Percentiles rank a stretch among this genome's conserved stretches.
phyloP scores from a whole-genome alignment of 1,139 yeast genomes.

The Magnusiomyces fungicola region DNA sequence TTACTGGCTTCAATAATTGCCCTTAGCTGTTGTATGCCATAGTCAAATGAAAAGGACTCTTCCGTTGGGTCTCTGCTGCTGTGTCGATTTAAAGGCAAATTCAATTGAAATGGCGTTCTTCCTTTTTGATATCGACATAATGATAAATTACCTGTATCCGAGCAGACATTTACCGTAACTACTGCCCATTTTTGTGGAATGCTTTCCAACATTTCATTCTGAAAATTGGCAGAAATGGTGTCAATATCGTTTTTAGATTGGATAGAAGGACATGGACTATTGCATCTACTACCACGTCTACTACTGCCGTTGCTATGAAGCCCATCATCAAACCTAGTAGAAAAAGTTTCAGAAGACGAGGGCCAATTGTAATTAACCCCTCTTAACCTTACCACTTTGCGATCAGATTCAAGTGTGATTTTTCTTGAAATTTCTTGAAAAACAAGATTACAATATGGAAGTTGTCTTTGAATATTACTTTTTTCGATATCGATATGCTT shows the following conservation, averaged over 20 bases:
- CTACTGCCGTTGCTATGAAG: neutral
- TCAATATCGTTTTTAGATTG: neutral
- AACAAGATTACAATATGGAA: constrained; percentile 12
- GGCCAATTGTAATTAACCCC: constrained; percentile 15
- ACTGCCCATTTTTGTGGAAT: constrained; percentile 42
- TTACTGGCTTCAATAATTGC: constrained; percentile 55
- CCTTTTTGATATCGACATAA: constrained; percentile 41
- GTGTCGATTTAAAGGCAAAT: constrained; percentile 55
- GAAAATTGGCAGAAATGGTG: neutral
- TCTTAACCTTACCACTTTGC: constrained; percentile 8
- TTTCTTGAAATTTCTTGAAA: constrained; percentile 14
- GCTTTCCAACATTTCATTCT: neutral
- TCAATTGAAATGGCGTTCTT: constrained; percentile 41
- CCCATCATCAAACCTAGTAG: no score
- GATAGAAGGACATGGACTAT: neutral
- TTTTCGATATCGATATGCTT: neutral
- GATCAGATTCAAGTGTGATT: constrained; percentile 12
- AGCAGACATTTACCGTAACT: constrained; percentile 56
- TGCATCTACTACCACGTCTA: neutral
- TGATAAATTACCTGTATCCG: constrained; percentile 49
- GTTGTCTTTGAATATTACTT: neutral
- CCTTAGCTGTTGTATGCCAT: constrained; percentile 41
- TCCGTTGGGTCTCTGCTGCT: constrained; percentile 42
- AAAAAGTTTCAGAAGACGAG: neutral
- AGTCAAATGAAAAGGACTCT: constrained; percentile 39